Evolutionary conservation across 441 rosid species (phyloP), one percentile per base, ranked within the genome.

Genomic region (Aquilaria agallochum): DNA sequence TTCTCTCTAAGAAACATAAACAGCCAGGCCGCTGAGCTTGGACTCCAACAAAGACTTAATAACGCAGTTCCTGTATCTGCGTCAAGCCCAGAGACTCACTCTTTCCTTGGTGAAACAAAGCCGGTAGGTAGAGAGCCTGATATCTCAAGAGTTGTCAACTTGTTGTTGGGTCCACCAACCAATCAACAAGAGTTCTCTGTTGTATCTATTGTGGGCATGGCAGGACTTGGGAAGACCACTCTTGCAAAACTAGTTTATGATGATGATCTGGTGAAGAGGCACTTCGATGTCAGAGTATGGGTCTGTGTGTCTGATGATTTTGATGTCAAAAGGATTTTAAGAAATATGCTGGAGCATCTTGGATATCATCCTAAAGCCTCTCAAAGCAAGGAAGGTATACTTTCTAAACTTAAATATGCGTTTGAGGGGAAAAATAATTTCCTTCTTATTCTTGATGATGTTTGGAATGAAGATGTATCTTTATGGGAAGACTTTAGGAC

Each of bases 161-260:
- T 60, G 48, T 9, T 60, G 64, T 40, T 40, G 45, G 45, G 45
- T 40, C 9, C 45, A 40, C 45, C 45, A 40, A 7, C 45, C 0
- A 0, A 6, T 11, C 47, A 31, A 42, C 44, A 44, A 36, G 50
- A 0, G 12, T 63, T 48, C 42, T 14, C 12, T 31, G 68, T 64
- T 12, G 33, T 64, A 46, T 58, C 68, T 0, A 2, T 64, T 10
- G 72, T 62, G 0, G 83, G 80, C 8, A 79, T 79, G 80, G 80
- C 74, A n/a, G 68, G 68, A 2, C 30, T 56, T 31, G 68, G 68
- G 47, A 64, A 64, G 50, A 64, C 68, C 1, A 64, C 68, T 40
- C 40, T 64, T 31, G 68, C 60, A 1, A 64, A 64, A 40, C 62
- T 48, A 36, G 56, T 64, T 15, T 64, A 64, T 36, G 68, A 64